phyloP scores from a whole-genome alignment of 345 rosid species.

The Eucalyptus rudis region DNA sequence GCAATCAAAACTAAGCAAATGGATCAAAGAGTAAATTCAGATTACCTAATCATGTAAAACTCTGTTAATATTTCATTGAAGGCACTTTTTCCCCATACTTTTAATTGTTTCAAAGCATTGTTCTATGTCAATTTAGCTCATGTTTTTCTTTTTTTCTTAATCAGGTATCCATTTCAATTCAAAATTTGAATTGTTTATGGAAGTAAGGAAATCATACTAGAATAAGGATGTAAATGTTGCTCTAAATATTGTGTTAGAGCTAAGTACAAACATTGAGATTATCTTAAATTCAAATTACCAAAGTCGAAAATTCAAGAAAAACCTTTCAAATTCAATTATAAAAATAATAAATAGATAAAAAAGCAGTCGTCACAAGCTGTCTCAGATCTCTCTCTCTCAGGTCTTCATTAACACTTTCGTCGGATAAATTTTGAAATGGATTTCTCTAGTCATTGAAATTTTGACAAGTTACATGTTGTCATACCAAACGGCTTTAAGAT shows the following conservation, averaged over 20 bases:
- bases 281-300: background rate
- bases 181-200: background rate
- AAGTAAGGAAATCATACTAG: background rate
- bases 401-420: background rate
- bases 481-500: background rate
- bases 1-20: background rate
- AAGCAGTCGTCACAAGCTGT: background rate
- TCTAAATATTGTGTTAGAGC: background rate
- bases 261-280: background rate
- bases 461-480: background rate
- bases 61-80: background rate
- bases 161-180: background rate
- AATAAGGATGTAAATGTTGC: background rate
- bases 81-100: fast-evolving
- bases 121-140: background rate
- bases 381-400: background rate
- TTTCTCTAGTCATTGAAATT: background rate
- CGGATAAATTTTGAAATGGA: background rate
- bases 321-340: background rate
- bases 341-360: background rate
- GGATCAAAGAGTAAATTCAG: background rate
- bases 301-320: background rate
- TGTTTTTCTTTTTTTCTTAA: background rate
- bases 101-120: background rate
- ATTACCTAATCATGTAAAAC: background rate